A percentile compares a stretch with the other conserved stretches of the same genome.
Evolutionary conservation across 352 stramenopile genomes (phyloP).

Genomic region (Globisporangium heterothallicum): DNA sequence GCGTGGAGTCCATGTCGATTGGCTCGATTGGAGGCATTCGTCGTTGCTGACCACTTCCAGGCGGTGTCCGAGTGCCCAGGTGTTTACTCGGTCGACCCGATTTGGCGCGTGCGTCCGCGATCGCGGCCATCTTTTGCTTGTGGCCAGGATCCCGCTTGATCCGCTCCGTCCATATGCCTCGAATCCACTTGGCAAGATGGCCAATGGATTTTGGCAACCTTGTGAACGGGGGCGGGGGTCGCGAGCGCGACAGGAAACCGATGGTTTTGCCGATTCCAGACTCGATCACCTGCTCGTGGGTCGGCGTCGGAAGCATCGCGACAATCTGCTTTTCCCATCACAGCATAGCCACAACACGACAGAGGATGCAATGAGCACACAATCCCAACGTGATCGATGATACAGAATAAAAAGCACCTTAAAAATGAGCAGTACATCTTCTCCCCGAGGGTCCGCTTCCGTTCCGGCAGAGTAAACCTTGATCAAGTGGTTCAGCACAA

Average conservation of each 20-base stretch:
- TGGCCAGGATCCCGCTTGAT: slow-evolving; percentile 22
- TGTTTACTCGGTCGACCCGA: slow-evolving; percentile 16
- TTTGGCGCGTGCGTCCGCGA: slow-evolving; percentile 4
- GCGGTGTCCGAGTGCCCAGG: slow-evolving; percentile 9
- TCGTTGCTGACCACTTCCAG: slow-evolving; percentile 5
- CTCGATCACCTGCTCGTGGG: slow-evolving; percentile 42
- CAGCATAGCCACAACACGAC: too few species aligned
- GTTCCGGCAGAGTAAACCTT: slow-evolving; percentile 26
- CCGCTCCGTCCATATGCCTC: slow-evolving; percentile 51
- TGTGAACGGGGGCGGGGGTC: slow-evolving; percentile 18
- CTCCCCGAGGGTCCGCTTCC: slow-evolving; percentile 11
- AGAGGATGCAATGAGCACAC: too few species aligned
- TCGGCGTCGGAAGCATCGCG: slow-evolving; percentile 66
- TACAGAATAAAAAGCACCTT: slow-evolving; percentile 2
- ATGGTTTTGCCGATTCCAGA: slow-evolving; percentile 64
- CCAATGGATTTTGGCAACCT: slow-evolving; percentile 36
- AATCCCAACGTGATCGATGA: too few species aligned
- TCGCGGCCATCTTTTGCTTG: background rate
- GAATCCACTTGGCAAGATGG: slow-evolving; percentile 68
- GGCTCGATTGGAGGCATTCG: slow-evolving; percentile 7
- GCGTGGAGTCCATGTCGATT: slow-evolving; percentile 20
- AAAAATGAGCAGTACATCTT: slow-evolving; percentile 13
- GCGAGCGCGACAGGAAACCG: slow-evolving; percentile 31
- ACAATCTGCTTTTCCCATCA: slow-evolving; percentile 46
- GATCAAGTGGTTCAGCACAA: slow-evolving; percentile 52